Base-by-base conservation (phyloP, 192 early-diverging fungal genomes). In the Gaertneriomyces semiglobifer region DNA sequence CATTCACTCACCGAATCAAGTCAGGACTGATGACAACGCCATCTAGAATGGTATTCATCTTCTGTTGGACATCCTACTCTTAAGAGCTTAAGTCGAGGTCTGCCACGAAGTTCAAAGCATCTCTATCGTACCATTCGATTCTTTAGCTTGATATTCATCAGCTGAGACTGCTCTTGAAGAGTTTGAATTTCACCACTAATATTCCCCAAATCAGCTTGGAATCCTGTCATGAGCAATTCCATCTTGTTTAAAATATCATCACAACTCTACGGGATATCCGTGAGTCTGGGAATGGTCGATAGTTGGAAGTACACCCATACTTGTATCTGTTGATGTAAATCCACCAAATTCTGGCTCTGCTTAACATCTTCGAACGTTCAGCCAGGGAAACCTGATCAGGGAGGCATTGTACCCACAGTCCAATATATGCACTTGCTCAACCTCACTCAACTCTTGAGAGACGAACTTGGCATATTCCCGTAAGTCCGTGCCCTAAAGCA, bases 121-220 rank as follows among this genome's bases (percentile, higher is more conserved):
- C 12, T 33, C 25, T n/a, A 25, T 57, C 55, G 12, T 63, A 74
- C 74, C 56, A 84, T 89, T 53, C 94, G 77, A 75, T 98, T 98
- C 60, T 88, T 88, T 60, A 94, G 78, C 62, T 83, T 82, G 39
- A 92, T 78, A 68, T 83, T 92, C 89, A 96, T 92, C 5, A 80
- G 73, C 18, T 87, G 76, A 1, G 90, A 92, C 58, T 91, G 82
- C 54, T 88, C 86, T 71, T 98, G 94, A 51, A 98, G 73, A 9
- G 79, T 88, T 66, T 88, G 84, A 56, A 98, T 98, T 62, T 96
- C 94, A 43, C 79, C 79, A 64, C 88, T 91, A 42, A 98, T 93
- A 43, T 86, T 87, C 20, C 92, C 92, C 16, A 98, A 80, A 69
- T 93, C 90, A 46, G 81, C 82, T 60, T 97, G 92, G 69, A 95